These are phyloP conservation scores for Urtica urens DNA, from an alignment of 306 rosid genomes.

Conservation along the genomic window DNA sequence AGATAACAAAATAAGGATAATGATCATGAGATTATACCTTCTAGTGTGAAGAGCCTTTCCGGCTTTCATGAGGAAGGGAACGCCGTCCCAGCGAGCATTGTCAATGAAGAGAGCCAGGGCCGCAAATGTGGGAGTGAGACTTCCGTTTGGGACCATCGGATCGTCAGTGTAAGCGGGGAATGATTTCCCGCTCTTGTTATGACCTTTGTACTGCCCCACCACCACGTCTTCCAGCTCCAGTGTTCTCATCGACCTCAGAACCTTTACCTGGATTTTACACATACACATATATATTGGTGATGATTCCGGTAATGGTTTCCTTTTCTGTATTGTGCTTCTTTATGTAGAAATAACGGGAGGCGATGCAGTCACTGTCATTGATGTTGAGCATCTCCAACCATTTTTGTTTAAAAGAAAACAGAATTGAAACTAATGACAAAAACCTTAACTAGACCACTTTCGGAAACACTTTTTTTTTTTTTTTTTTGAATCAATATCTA, in stretches of 20 bases:
- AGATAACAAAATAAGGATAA: neutral
- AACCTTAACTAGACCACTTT: too few species aligned
- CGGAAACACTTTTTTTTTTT: too few species aligned
- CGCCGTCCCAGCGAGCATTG: slow-evolving; percentile 99
- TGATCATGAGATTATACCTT: slow-evolving; percentile 28
- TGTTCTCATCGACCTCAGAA: slow-evolving; percentile 79
- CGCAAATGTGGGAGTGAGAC: slow-evolving; percentile 94
- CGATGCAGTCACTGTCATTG: too few species aligned
- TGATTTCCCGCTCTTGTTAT: slow-evolving; percentile 58
- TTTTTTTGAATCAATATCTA: too few species aligned
- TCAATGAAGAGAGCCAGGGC: slow-evolving; percentile 83
- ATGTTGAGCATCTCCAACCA: too few species aligned
- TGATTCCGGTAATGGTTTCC: too few species aligned
- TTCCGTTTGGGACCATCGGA: slow-evolving; percentile 65
- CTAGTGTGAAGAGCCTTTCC: slow-evolving; percentile 94
- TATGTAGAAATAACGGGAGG: too few species aligned
- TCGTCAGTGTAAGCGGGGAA: slow-evolving; percentile 73
- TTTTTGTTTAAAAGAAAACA: too few species aligned
- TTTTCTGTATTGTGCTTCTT: too few species aligned
- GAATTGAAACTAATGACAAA: too few species aligned
- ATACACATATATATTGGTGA: too few species aligned
- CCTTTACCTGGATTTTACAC: slow-evolving; percentile 86
- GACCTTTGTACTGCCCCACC: slow-evolving; percentile 90
- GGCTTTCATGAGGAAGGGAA: slow-evolving; percentile 96
- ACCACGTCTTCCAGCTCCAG: slow-evolving; percentile 72